Conservation (phyloP, 1,284 basidiomycete species). For the Pterula multifida region DNA sequence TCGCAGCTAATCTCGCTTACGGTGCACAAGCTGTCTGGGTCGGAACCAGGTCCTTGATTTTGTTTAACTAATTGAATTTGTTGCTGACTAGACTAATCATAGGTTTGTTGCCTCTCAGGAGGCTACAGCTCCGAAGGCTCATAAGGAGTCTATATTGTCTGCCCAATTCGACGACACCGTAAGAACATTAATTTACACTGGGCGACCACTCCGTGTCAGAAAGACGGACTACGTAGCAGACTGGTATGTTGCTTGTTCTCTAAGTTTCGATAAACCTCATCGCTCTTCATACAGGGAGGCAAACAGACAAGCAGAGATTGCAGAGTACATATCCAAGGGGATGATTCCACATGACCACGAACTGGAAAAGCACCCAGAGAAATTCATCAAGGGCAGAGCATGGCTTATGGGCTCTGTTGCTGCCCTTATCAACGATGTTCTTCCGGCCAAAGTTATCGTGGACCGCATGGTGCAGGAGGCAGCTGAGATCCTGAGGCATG, state of each 20-base stretch:
- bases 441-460: constrained; percentile 71
- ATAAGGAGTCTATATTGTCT: constrained; percentile 65
- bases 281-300: constrained; percentile 30
- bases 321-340: constrained; percentile 65
- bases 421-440: constrained; percentile 60
- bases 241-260: constrained; percentile 35
- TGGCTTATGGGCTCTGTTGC: constrained; percentile 79
- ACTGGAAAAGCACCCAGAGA: constrained; percentile 66
- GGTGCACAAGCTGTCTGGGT: constrained; percentile 72
- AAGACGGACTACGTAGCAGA: constrained; percentile 73
- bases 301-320: constrained; percentile 64
- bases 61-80: constrained; percentile 1
- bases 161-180: constrained; percentile 63
- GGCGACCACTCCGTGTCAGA: constrained; percentile 76
- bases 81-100: constrained; percentile 29
- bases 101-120: constrained; percentile 80
- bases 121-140: constrained; percentile 70
- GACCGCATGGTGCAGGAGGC: constrained; percentile 72
- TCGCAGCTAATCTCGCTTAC: constrained; percentile 79
- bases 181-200: constrained; percentile 77
- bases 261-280: not conserved
- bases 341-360: constrained; percentile 66
- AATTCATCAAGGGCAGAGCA: constrained; percentile 36
- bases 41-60: constrained; percentile 26
- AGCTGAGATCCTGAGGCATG: constrained; percentile 29